Conservation (phyloP, 78 protist species). For the Dictyostelium discoideum region dicty_2.7 NC_007089.4:2254501-2255000, state of each 20-base stretch:
- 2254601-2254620: background rate
- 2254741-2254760: background rate
- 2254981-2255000: too few species aligned
- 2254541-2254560: background rate
- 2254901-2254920: too few species aligned
- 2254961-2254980: too few species aligned
- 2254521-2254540: background rate
- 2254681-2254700: background rate
- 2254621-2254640: background rate
- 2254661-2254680: too few species aligned
- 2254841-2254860: background rate
- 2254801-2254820: background rate
- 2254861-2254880: background rate
- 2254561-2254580: background rate
- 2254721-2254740: background rate
- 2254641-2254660: too few species aligned
- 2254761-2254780: background rate
- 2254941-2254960: too few species aligned
- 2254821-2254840: constrained; percentile 13
- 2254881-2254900: background rate
- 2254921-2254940: too few species aligned
- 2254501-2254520: background rate
- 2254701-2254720: too few species aligned
- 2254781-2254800: background rate
- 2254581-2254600: constrained; percentile 11